Evolutionary conservation across 768 basidiomycete genomes (phyloP), one percentile per base, ranked within the genome.

Genomic region (Pleurotus cornucopiae): DNA sequence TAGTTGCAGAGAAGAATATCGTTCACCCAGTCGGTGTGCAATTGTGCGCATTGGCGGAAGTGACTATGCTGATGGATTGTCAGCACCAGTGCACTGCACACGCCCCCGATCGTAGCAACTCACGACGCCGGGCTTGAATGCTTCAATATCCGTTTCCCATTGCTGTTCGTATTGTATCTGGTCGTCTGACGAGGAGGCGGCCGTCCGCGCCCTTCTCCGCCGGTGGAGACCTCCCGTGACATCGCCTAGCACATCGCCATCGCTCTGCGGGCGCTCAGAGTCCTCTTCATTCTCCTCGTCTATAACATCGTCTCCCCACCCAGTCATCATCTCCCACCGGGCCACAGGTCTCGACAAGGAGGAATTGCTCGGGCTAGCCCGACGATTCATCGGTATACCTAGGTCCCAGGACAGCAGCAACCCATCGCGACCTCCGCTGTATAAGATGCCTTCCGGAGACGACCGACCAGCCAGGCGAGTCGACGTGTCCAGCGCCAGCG

Each of bases 1-100:
- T 85, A 79, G 66, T 98, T 95, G 72, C 91, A 94, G 14, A 99
- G 78, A 2, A 94, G 66, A 46, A 98, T 83, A 63, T 98, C 96
- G 66, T 97, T 99, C 37, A 98, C 84, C 96, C 96, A 99, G 71
- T 98, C 95, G 1, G 86, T 86, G 67, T 98, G 94, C 4, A 84
- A 81, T 66, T 98, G 94, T 6, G 87, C 85, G 57, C 86, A 88
- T 68, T 98, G 95, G 26, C 96, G 81, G 67, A 97, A 98, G 18
- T 78, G 75, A 23, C 84, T 79, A 21, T 71, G 69, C 81, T 85
- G 60, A 57, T 57, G 58, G 58, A 48, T 34, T 52, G 52, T 63
- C 49, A 51, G 14, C 47, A 57, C 54, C 25, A 56, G 55, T 55
- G 54, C 23, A 34, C 13, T 18, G 34, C 55, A 44, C 34, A 44